Conservation (phyloP, 768 basidiomycete genomes). For the Pisolithus albus region DNA sequence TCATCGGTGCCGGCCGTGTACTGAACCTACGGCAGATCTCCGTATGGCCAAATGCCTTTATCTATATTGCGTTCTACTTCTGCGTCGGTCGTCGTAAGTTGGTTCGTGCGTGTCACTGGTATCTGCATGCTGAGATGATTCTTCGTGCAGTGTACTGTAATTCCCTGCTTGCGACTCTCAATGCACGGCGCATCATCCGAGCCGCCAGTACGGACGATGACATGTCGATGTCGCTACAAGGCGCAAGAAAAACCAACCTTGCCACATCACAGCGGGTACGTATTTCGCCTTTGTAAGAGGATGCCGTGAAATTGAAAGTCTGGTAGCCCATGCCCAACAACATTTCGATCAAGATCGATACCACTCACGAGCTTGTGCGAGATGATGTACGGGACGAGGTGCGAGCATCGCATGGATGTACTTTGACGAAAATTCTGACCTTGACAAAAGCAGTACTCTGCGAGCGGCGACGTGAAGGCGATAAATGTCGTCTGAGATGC, state of each 20-base stretch:
- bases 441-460: constrained; percentile 14
- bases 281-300: background rate
- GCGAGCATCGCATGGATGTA: background rate
- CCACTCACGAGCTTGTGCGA: constrained; percentile 44
- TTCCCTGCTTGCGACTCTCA: constrained; percentile 54
- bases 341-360: constrained; percentile 62
- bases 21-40: constrained; percentile 32
- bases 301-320: background rate
- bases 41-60: constrained; percentile 40
- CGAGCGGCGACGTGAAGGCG: constrained; percentile 14
- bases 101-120: background rate
- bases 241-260: constrained; percentile 15
- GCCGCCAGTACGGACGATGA: constrained; percentile 3
- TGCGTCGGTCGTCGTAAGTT: constrained; percentile 51
- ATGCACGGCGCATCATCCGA: constrained; percentile 45
- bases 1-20: background rate
- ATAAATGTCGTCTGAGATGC: constrained; percentile 14
- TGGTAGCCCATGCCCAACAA: constrained; percentile 31
- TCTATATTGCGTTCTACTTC: constrained; percentile 57
- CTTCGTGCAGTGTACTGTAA: constrained; percentile 46
- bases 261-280: constrained; percentile 10
- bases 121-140: background rate
- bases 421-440: background rate
- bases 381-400: constrained; percentile 28
- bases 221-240: constrained; percentile 20